Conservation (phyloP, 345 rosid species). For the Pugionium cornutum region DNA sequence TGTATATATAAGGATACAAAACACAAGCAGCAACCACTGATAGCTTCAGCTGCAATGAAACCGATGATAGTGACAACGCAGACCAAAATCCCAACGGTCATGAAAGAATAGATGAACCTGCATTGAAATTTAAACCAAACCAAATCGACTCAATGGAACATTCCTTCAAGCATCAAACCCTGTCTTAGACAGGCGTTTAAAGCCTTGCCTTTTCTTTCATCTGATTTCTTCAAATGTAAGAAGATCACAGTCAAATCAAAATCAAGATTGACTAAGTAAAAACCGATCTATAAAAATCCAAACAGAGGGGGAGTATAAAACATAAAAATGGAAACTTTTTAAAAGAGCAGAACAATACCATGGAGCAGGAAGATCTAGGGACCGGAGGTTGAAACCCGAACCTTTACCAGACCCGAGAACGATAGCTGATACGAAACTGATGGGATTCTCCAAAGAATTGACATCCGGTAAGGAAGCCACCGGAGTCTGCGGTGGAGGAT, state of each 20-base stretch:
- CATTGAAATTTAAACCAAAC: slow-evolving; percentile 26
- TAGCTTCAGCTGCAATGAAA: slow-evolving; percentile 88
- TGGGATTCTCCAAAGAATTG: slow-evolving; percentile 14
- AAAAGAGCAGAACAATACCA: slow-evolving; percentile 49
- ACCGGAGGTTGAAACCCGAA: slow-evolving; percentile 49
- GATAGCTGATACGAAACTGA: slow-evolving; percentile 42
- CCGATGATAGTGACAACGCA: slow-evolving; percentile 48
- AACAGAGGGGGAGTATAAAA: no score
- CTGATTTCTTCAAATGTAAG: no score
- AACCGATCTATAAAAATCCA: no score
- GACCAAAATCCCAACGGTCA: slow-evolving; percentile 64
- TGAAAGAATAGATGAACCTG: slow-evolving; percentile 96
- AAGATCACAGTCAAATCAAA: no score
- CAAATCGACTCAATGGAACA: neutral
- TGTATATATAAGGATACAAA: slow-evolving; percentile 69
- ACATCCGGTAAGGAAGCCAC: slow-evolving; percentile 28
- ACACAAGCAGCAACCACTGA: slow-evolving; percentile 87
- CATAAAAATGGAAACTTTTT: slow-evolving; percentile 28
- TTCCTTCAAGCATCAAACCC: neutral
- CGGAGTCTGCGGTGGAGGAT: slow-evolving; percentile 37
- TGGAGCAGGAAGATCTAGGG: slow-evolving; percentile 77
- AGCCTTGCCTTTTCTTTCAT: no score
- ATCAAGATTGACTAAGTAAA: no score
- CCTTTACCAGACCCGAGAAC: slow-evolving; percentile 45
- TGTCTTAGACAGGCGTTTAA: neutral